Conservation (phyloP, 805 yeast genomes). For the Candida peoriensis region DNA sequence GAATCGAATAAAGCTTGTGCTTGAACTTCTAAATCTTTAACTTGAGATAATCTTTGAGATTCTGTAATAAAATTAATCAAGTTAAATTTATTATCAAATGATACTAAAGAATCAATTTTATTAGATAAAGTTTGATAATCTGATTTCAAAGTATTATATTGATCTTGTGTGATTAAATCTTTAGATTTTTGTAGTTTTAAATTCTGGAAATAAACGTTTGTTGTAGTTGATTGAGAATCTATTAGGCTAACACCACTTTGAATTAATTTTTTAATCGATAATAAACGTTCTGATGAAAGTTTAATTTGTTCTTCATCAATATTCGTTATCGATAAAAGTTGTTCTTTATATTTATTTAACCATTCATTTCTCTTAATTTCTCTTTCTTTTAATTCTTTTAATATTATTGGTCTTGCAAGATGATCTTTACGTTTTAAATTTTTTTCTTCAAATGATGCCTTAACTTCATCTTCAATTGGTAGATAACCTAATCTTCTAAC, state of each 20-base stretch:
- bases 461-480: slow-evolving; percentile 42
- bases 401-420: slow-evolving; percentile 48
- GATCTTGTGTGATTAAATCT: slow-evolving; percentile 25
- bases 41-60: slow-evolving; percentile 27
- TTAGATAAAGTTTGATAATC: slow-evolving; percentile 31
- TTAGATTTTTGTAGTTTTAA: slow-evolving; percentile 23
- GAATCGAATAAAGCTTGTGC: slow-evolving; percentile 12
- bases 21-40: slow-evolving; percentile 20
- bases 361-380: slow-evolving; percentile 31
- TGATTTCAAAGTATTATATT: slow-evolving; percentile 22
- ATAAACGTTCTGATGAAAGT: slow-evolving; percentile 48
- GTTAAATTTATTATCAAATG: slow-evolving; percentile 41
- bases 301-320: slow-evolving; percentile 28
- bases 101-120: slow-evolving; percentile 38
- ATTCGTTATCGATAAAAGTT: slow-evolving; percentile 24
- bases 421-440: slow-evolving; percentile 65
- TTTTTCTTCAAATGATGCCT: slow-evolving; percentile 54
- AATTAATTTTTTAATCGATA: slow-evolving; percentile 46
- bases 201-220: slow-evolving; percentile 43
- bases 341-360: slow-evolving; percentile 25
- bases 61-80: slow-evolving; percentile 35
- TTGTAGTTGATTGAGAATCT: slow-evolving; percentile 58
- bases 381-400: slow-evolving; percentile 36
- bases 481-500: slow-evolving; percentile 77
- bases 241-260: slow-evolving; percentile 51